These are phyloP conservation scores for Hypholoma fasciculare DNA, from an alignment of 768 basidiomycete species.

Conservation along the genomic window DNA sequence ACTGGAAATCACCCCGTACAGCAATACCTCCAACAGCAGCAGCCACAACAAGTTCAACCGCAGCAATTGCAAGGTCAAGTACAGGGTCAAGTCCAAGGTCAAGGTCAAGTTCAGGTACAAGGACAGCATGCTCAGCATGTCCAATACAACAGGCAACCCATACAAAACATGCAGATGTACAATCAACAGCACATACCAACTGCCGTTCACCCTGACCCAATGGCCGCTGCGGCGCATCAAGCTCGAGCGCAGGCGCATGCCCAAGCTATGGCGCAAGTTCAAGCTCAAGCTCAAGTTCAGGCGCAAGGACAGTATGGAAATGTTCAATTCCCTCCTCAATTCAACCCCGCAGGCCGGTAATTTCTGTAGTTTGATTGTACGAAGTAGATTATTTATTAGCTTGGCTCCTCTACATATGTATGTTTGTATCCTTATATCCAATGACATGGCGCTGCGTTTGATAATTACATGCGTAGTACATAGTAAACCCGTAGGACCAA, in stretches of 20 bases:
- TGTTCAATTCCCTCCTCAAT: constrained; percentile 26
- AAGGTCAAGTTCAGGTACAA: constrained; percentile 28
- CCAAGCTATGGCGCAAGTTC: constrained; percentile 39
- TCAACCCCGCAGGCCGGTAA: constrained; percentile 24
- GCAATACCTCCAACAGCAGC: constrained; percentile 42
- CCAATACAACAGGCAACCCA: constrained; percentile 24
- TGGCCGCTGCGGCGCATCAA: constrained; percentile 15
- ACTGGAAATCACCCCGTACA: constrained; percentile 41
- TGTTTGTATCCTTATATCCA: background rate
- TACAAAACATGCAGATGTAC: constrained; percentile 24
- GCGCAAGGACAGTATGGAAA: constrained; percentile 29
- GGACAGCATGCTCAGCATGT: constrained; percentile 33
- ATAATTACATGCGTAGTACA: background rate
- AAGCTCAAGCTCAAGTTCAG: constrained; percentile 41
- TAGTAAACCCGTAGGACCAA: background rate
- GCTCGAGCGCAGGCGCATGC: constrained; percentile 31
- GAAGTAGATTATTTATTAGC: background rate
- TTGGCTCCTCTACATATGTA: background rate
- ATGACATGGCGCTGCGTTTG: background rate
- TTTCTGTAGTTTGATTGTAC: background rate
- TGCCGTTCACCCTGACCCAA: constrained; percentile 16
- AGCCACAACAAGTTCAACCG: constrained; percentile 34
- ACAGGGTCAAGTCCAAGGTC: constrained; percentile 24
- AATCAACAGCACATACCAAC: constrained; percentile 16
- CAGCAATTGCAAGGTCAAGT: constrained; percentile 26